These are phyloP conservation scores for Lasiodiplodia hormozganensis DNA, from an alignment of 2,329 filamentous ascomycete species.

Conservation along the genomic window DNA sequence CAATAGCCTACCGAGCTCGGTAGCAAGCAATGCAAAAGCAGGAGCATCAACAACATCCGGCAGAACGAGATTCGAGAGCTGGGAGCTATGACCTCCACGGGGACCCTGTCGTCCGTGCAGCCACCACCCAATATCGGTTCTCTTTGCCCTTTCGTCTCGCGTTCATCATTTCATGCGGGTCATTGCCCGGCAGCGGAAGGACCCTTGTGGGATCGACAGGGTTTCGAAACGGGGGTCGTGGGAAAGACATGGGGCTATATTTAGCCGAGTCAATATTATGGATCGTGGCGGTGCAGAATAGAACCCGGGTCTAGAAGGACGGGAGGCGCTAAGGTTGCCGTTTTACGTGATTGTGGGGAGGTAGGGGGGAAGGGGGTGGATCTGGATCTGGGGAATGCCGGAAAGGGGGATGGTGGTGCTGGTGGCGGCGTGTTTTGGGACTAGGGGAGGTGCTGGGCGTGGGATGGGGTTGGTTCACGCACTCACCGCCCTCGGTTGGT, in stretches of 20 bases:
- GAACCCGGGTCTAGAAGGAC: background rate
- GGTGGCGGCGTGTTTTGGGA: background rate
- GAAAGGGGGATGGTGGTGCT: background rate
- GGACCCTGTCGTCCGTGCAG: background rate
- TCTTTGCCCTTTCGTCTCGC: background rate
- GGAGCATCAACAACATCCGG: background rate
- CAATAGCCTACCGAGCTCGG: too few relatives aligned
- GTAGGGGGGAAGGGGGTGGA: background rate
- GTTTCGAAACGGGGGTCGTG: background rate
- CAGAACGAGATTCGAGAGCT: background rate
- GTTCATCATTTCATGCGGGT: background rate
- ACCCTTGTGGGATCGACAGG: background rate
- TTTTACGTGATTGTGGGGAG: background rate
- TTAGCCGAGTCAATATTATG: constrained; percentile 8
- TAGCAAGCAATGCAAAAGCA: too few relatives aligned
- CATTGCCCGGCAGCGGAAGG: background rate
- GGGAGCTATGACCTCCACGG: background rate
- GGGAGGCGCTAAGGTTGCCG: constrained; percentile 36
- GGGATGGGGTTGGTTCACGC: background rate
- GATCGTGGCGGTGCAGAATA: constrained; percentile 3
- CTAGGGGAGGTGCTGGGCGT: background rate
- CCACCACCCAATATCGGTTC: background rate
- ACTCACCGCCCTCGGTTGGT: background rate
- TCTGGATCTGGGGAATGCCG: background rate
- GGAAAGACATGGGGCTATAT: background rate